Base-by-base conservation (phyloP, 352 stramenopile genomes). In the Globisporangium abappressorium region DNA sequence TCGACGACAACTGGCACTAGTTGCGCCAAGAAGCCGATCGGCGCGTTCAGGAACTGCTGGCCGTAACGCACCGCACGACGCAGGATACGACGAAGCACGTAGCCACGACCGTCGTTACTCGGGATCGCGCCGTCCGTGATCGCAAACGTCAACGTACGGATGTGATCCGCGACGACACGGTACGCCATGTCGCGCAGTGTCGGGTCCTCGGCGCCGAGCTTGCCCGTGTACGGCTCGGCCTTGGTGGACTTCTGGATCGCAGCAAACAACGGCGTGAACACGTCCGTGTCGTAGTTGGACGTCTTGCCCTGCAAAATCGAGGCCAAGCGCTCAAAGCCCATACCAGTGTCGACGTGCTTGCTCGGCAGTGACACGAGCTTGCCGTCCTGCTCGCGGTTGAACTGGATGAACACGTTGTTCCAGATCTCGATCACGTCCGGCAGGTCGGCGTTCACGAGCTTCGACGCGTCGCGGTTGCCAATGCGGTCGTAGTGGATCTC, bases 321-420 rank as follows among this genome's bases (percentile, higher is more conserved):
- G 1, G 89, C 89, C 36, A 98, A 70, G 57, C 98, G 90, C 76
- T 99, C 98, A 69, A 99, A 95, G 66, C 98, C 98, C 97, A 99
- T 99, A 47, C 98, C 98, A 5, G 98, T 99, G 81, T 99, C 98
- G 38, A 99, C 95, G 83, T 99, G 97, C 75, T 99, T 91, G 68
- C 85, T 84, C 2, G 97, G 97, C n/a, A 99, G 75, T 3, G 77
- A 55, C 59, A 97, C 80, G 43, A 99, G 81, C 58, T 81, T 85
- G 51, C 90, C 90, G 57, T 91, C 86, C 46, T 91, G 79, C 65
- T 99, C 94, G 54, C 97, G 91, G 79, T 99, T 99, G 78, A 98
- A 98, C 84, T 98, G 96, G 74, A 99, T 99, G 69, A 99, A 99
- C 64, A 99, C 98, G 51, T 99, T 95, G 87, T 99, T 99, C 98